Evolutionary conservation across 2,329 filamentous ascomycete species (phyloP).

Genomic region (Cladosporium austrohemisphaericum): DNA sequence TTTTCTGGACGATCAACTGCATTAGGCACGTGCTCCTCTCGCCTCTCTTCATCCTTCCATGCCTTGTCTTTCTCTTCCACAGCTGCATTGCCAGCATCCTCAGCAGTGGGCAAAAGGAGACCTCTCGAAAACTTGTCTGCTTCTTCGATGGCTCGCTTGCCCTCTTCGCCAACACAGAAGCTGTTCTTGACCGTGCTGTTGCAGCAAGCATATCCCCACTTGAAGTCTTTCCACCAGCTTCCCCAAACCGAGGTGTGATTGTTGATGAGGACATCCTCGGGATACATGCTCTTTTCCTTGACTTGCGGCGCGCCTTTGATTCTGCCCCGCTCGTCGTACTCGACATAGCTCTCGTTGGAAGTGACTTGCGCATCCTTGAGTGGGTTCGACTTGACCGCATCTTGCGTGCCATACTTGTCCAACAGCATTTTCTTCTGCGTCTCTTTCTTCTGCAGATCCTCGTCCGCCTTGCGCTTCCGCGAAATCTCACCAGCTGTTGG

Average conservation of each 20-base stretch:
- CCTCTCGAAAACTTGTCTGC: constrained; percentile 59
- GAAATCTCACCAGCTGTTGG: constrained; percentile 86
- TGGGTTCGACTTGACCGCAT: constrained; percentile 53
- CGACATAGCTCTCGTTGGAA: constrained; percentile 82
- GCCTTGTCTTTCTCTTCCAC: constrained; percentile 39
- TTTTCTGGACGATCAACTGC: constrained; percentile 41
- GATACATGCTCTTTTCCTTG: constrained; percentile 81
- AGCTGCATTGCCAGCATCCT: constrained; percentile 23
- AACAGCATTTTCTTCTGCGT: constrained; percentile 67
- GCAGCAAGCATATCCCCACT: constrained; percentile 95
- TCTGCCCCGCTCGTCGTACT: constrained; percentile 86
- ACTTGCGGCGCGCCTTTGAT: constrained; percentile 83
- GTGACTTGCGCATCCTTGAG: constrained; percentile 65
- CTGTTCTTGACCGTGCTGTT: constrained; percentile 93
- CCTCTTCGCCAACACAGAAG: constrained; percentile 92
- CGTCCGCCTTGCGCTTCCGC: constrained; percentile 74
- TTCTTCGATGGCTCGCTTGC: constrained; percentile 74
- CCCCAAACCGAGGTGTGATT: constrained; percentile 94
- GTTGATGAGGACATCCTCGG: constrained; percentile 80
- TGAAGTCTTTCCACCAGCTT: constrained; percentile 94
- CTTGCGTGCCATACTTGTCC: constrained; percentile 76
- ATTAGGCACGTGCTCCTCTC: constrained; percentile 43
- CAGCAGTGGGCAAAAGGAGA: constrained; percentile 36
- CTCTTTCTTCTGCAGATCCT: constrained; percentile 64
- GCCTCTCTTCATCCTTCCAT: constrained; percentile 41